Conservation (phyloP, 1,284 basidiomycete species). For the Naganishia liquefaciens region DNA sequence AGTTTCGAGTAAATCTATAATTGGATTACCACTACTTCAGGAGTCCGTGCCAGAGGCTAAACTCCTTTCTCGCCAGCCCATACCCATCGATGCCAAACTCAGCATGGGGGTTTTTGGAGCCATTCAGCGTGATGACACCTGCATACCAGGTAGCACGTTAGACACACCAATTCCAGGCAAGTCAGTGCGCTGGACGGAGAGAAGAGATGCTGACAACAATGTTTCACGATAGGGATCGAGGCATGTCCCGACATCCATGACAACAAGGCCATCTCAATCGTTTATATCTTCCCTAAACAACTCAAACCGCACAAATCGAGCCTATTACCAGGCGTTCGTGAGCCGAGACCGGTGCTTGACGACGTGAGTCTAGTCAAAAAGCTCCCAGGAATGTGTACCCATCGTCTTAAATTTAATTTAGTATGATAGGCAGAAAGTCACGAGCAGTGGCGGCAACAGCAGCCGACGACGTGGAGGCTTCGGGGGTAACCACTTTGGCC, state of each 20-base stretch:
- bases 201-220: too few relatives aligned
- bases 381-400: too few relatives aligned
- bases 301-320: slow-evolving; percentile 79
- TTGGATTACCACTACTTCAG: slow-evolving; percentile 39
- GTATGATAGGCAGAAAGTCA: slow-evolving; percentile 70
- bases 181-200: too few relatives aligned
- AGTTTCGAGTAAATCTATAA: too few relatives aligned
- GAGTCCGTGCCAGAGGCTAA: slow-evolving; percentile 64
- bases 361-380: slow-evolving; percentile 39
- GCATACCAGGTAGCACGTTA: slow-evolving; percentile 88
- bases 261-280: slow-evolving; percentile 81
- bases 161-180: slow-evolving; percentile 65
- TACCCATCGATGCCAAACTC: slow-evolving; percentile 65
- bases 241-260: slow-evolving; percentile 72
- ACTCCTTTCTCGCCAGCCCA: slow-evolving; percentile 55
- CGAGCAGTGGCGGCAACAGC: slow-evolving; percentile 54
- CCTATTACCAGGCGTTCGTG: slow-evolving; percentile 73
- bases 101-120: slow-evolving; percentile 79
- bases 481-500: slow-evolving; percentile 32
- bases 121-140: slow-evolving; percentile 79
- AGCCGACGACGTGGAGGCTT: slow-evolving; percentile 49
- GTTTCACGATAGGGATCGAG: slow-evolving; percentile 36
- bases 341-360: slow-evolving; percentile 65
- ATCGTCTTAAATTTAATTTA: too few relatives aligned
- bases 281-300: slow-evolving; percentile 89